Evolutionary conservation across 2,329 filamentous ascomycete genomes (phyloP).

Genomic region (Rhynchosporium agropyri): DNA sequence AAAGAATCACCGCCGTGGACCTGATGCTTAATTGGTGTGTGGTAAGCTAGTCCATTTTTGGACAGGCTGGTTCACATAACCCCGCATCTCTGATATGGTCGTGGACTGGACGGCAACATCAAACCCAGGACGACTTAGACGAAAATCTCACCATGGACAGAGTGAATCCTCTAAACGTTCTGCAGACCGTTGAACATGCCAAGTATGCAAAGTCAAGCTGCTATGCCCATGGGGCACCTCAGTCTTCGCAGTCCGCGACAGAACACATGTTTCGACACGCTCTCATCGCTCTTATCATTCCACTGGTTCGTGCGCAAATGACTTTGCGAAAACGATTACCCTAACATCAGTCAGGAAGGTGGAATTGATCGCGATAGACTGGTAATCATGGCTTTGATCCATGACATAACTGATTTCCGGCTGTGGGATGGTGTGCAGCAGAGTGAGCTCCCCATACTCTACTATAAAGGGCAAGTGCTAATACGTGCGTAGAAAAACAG

Average conservation of each 20-base stretch:
- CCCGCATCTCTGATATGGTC: neutral
- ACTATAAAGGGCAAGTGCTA: neutral
- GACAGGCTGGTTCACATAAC: neutral
- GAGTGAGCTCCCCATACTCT: neutral
- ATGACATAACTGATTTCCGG: neutral
- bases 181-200: slow-evolving; percentile 2
- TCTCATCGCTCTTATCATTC: neutral
- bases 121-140: neutral
- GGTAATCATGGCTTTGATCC: neutral
- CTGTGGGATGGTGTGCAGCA: neutral
- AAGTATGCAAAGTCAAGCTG: neutral
- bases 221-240: slow-evolving; percentile 1
- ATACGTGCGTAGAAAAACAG: neutral
- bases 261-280: neutral
- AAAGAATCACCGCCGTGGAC: neutral
- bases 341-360: too few relatives aligned
- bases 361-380: neutral
- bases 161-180: slow-evolving; percentile 1
- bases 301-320: too few relatives aligned
- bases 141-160: neutral
- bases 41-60: neutral
- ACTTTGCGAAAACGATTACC: too few relatives aligned
- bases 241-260: slow-evolving; percentile 1
- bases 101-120: neutral
- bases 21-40: neutral